phyloP scores from a whole-genome alignment of 2,329 filamentous ascomycete genomes.

The Xylariaceae sp. region DNA sequence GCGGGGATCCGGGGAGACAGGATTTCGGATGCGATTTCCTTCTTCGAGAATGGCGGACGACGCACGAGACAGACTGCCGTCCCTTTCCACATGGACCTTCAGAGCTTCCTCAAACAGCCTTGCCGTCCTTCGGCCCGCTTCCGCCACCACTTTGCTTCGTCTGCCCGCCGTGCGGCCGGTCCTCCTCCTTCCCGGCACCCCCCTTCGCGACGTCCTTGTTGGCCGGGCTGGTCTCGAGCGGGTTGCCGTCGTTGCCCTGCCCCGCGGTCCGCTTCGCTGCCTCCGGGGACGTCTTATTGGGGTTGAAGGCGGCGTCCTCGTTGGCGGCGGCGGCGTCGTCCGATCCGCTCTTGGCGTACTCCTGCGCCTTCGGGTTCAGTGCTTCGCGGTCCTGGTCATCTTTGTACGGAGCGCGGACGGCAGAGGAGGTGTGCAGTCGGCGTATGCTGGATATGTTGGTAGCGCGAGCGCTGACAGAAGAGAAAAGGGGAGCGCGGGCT shows the following conservation, averaged over 20 bases:
- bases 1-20: too few species aligned
- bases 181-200: slow-evolving; percentile 15
- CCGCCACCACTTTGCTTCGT: slow-evolving; percentile 25
- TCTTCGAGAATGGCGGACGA: too few species aligned
- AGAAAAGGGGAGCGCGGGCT: background rate
- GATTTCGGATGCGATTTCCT: too few species aligned
- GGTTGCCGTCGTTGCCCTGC: slow-evolving; percentile 29
- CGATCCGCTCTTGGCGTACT: slow-evolving; percentile 64
- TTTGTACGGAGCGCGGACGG: slow-evolving; percentile 38
- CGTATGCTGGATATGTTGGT: background rate
- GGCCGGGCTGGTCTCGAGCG: slow-evolving; percentile 40
- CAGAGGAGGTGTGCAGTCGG: slow-evolving; percentile 29
- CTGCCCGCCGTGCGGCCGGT: slow-evolving; percentile 30
- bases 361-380: slow-evolving; percentile 60
- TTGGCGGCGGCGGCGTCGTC: slow-evolving; percentile 55
- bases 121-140: slow-evolving; percentile 24
- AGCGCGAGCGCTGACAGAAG: background rate
- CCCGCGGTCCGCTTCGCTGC: slow-evolving; percentile 42
- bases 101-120: slow-evolving; percentile 18
- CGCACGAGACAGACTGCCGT: too few species aligned
- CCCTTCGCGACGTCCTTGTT: slow-evolving; percentile 37
- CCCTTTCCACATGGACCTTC: too few species aligned
- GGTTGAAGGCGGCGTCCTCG: slow-evolving; percentile 63
- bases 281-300: slow-evolving; percentile 63
- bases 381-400: slow-evolving; percentile 54